Conservation (phyloP, 345 rosid genomes). For the Carallia pectinifolia region DNA sequence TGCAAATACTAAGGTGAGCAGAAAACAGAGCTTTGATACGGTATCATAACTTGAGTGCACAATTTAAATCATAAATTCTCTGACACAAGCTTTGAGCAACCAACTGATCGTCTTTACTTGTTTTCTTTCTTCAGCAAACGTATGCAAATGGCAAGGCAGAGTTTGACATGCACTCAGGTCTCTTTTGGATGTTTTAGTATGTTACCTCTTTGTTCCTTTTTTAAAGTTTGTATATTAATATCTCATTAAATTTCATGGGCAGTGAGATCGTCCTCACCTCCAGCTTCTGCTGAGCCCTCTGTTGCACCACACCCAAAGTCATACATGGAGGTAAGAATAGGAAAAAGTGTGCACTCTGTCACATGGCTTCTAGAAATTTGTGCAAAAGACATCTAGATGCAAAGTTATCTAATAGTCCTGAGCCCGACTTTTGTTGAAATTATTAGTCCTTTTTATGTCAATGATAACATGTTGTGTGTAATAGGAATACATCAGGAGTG, state of each 20-base stretch:
- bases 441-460: background rate
- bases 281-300: constrained; percentile 51
- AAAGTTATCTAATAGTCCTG: background rate
- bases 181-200: constrained; percentile 16
- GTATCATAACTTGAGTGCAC: background rate
- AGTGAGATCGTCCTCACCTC: constrained; percentile 80
- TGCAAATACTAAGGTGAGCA: constrained; percentile 56
- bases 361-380: background rate
- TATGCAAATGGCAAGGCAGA: constrained; percentile 61
- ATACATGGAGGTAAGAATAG: constrained; percentile 78
- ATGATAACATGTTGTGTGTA: background rate
- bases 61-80: constrained; percentile 12
- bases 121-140: constrained; percentile 40
- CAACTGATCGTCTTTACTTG: constrained; percentile 12
- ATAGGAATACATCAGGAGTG: background rate
- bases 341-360: background rate
- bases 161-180: constrained; percentile 62
- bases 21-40: constrained; percentile 9
- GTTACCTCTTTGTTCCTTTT: constrained; percentile 14
- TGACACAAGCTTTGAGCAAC: constrained; percentile 13
- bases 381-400: background rate
- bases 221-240: constrained; percentile 7
- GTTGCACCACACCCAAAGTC: constrained; percentile 81
- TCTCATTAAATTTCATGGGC: constrained; percentile 28
- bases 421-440: background rate